Evolutionary conservation across 352 stramenopile species (phyloP).

Genomic region (Globisporangium radiosum): DNA sequence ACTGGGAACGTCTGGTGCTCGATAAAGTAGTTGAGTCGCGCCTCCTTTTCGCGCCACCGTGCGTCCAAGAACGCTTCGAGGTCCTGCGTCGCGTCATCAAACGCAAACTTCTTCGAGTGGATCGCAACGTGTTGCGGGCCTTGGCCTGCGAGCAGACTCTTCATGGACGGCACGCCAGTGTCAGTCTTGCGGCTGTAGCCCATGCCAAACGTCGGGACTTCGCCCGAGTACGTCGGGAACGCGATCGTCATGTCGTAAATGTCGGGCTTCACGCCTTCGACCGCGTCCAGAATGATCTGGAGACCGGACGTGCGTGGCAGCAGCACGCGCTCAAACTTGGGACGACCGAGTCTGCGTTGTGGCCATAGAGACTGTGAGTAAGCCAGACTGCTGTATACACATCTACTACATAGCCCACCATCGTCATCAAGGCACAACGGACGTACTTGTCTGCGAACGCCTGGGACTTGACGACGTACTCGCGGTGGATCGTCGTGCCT

Average conservation of each 20-base stretch:
- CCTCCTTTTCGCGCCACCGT: constrained; percentile 74
- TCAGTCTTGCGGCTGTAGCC: constrained; percentile 81
- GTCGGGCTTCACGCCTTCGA: constrained; percentile 79
- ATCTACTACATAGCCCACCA: no score
- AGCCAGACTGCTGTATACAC: no score
- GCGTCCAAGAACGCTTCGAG: constrained; percentile 62
- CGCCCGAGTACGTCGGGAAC: constrained; percentile 76
- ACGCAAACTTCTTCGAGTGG: constrained; percentile 55
- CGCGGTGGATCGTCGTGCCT: constrained; percentile 86
- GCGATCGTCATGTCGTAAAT: constrained; percentile 93
- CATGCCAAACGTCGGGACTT: constrained; percentile 87
- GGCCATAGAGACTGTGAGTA: not conserved
- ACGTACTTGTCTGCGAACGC: constrained; percentile 84
- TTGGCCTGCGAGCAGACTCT: constrained; percentile 56
- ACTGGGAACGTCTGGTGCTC: constrained; percentile 53
- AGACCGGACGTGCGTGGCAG: constrained; percentile 90
- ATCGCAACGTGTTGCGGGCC: constrained; percentile 41
- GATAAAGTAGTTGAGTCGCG: constrained; percentile 68
- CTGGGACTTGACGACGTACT: constrained; percentile 86
- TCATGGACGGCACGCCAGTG: constrained; percentile 79
- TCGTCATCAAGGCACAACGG: no score
- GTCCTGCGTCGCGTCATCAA: constrained; percentile 42
- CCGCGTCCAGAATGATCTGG: constrained; percentile 87
- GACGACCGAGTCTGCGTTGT: constrained; percentile 39
- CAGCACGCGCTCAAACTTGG: constrained; percentile 88